Percentiles rank a stretch among this genome's conserved stretches.
Evolutionary conservation across 208 protist genomes (phyloP).

Genomic region (Endotrypanum monterogeii): DNA sequence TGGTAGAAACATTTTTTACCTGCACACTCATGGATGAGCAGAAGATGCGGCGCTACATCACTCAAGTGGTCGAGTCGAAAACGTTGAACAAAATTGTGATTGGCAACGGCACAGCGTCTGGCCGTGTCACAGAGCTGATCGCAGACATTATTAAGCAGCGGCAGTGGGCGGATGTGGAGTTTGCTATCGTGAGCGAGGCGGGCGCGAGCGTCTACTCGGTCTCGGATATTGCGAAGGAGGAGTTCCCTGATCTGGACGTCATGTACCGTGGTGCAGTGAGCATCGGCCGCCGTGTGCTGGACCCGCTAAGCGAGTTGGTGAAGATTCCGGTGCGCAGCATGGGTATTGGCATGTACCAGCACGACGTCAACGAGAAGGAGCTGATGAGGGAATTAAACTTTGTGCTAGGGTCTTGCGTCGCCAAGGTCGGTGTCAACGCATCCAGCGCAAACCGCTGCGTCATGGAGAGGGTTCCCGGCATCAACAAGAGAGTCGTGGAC

Average conservation of each 20-base stretch:
- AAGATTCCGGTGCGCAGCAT: slow-evolving; percentile 89
- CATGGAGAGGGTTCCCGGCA: slow-evolving; percentile 83
- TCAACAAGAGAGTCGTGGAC: slow-evolving; percentile 66
- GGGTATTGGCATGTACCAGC: slow-evolving; percentile 93
- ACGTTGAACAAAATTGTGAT: slow-evolving; percentile 84
- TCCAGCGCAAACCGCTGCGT: slow-evolving; percentile 72
- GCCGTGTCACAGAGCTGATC: slow-evolving; percentile 53
- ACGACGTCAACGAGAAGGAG: slow-evolving; percentile 80
- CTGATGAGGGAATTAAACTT: slow-evolving; percentile 54
- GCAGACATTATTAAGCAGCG: slow-evolving; percentile 53
- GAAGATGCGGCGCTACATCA: slow-evolving; percentile 66
- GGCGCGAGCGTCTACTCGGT: slow-evolving; percentile 88
- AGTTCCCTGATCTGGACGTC: slow-evolving; percentile 72
- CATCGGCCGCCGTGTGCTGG: slow-evolving; percentile 88
- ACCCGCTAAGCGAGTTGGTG: slow-evolving; percentile 89
- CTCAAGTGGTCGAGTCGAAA: slow-evolving; percentile 43
- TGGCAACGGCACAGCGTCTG: slow-evolving; percentile 85
- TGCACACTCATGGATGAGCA: slow-evolving; percentile 65
- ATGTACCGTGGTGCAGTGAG: slow-evolving; percentile 86
- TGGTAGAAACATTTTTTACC: slow-evolving; percentile 67
- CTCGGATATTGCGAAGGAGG: slow-evolving; percentile 68
- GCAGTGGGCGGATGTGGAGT: slow-evolving; percentile 57
- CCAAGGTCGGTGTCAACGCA: slow-evolving; percentile 80
- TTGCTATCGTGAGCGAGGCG: slow-evolving; percentile 83
- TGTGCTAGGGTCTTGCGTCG: slow-evolving; percentile 79